phyloP scores from a whole-genome alignment of 192 early-diverging fungal species.

The Coemansia sp. region DNA sequence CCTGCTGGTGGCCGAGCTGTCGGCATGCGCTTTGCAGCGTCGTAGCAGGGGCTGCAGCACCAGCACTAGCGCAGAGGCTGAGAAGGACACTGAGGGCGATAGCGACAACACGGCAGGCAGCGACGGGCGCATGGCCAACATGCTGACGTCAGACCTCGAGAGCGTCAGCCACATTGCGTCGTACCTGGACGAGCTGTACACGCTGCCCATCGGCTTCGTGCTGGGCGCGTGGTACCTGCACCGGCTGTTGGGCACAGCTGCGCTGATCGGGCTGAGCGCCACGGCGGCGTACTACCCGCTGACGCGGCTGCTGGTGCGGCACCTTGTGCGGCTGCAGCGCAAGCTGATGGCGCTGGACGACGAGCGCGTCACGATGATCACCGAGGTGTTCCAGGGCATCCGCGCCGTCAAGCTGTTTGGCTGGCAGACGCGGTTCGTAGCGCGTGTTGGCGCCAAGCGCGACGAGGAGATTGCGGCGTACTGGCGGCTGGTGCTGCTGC shows the following conservation, averaged over 20 bases:
- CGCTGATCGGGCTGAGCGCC: slow-evolving; percentile 72
- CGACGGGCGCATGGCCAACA: slow-evolving; percentile 65
- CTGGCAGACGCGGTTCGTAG: slow-evolving; percentile 75
- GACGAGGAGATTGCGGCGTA: slow-evolving; percentile 62
- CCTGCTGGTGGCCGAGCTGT: slow-evolving; percentile 66
- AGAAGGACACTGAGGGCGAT: slow-evolving; percentile 28
- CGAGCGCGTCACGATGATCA: slow-evolving; percentile 75
- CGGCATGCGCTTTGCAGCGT: slow-evolving; percentile 61
- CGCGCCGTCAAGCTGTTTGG: slow-evolving; percentile 92
- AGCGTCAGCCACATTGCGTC: slow-evolving; percentile 59
- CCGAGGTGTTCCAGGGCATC: slow-evolving; percentile 87
- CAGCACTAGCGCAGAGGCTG: slow-evolving; percentile 22
- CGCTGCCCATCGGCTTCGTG: slow-evolving; percentile 63
- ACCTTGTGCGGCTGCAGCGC: slow-evolving; percentile 56
- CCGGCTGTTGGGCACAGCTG: slow-evolving; percentile 74
- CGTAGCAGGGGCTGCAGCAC: slow-evolving; percentile 49
- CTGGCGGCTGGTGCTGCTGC: slow-evolving; percentile 53
- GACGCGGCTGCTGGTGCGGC: slow-evolving; percentile 53
- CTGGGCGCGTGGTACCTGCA: slow-evolving; percentile 72
- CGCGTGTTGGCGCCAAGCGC: slow-evolving; percentile 62
- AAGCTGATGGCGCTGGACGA: slow-evolving; percentile 62
- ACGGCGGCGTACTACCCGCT: slow-evolving; percentile 66
- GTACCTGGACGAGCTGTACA: slow-evolving; percentile 62
- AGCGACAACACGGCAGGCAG: slow-evolving; percentile 39
- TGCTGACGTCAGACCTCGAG: slow-evolving; percentile 71